Evolutionary conservation across 495 filamentous ascomycete genomes (phyloP), one percentile per base, ranked within the genome.

Genomic region (Penicillium turbatum): DNA sequence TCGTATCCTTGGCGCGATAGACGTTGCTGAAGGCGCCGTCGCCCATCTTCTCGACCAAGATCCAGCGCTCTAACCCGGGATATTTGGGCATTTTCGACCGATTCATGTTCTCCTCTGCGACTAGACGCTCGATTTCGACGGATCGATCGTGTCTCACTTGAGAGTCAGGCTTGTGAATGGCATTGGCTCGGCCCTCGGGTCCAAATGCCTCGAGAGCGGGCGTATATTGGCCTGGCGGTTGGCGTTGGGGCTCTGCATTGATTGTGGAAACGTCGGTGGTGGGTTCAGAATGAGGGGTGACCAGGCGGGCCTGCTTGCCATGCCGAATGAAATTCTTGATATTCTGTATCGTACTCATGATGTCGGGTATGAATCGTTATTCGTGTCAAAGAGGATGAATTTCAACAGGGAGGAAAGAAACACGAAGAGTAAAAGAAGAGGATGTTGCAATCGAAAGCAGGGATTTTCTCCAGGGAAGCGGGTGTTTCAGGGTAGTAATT

Each of bases 11-110:
- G 15, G 95, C 93, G 3, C 89, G 84, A 68, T 97, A 98, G 50
- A 98, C 93, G 56, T 98, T 98, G 77, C 92, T 97, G 79, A 98
- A 98, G 38, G 93, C 93, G 46, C 93, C 93, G 61, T 98, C 93
- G 48, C 93, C 93, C 93, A 98, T 98, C 79, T 98, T 98, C 71
- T 97, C 92, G 35, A 95, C 6, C 37, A 98, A 69, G 48, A 86
- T 83, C 86, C 87, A 98, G 59, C 93, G 79, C 53, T 97, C 95
- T 19, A 98, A 73, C 32, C 92, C 92, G 5, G 93, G 92, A 63
- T 98, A 97, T 56, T 74, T 83, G 26, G 95, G 93, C 67, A 97
- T 83, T 65, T 92, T 95, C 53, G 84, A 86, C 65, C 85, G 86
- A 68, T 71, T 86, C 60, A 85, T 84, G 47, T 88, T 87, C 75